Base-by-base conservation (phyloP, 495 filamentous ascomycete species). In the Aspergillus funiculosus region DNA sequence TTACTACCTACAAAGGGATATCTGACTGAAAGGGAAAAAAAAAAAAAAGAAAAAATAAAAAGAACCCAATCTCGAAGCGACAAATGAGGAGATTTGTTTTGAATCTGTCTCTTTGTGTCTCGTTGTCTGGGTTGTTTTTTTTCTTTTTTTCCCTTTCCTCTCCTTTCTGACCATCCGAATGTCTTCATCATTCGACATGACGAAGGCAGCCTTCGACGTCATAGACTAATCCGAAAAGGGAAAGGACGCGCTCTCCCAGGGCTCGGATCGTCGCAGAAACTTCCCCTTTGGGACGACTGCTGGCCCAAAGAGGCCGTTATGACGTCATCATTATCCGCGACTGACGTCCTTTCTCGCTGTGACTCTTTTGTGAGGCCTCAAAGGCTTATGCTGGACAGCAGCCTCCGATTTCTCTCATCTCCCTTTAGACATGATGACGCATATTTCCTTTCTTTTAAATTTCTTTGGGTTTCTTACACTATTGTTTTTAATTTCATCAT, bases 131-230 rank as follows among this genome's bases (percentile, higher is more conserved):
- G 24, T n/a, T n/a, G n/a, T n/a, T n/a, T n/a, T n/a, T n/a, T n/a
- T n/a, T n/a, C n/a, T n/a, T n/a, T n/a, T n/a, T n/a, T n/a, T n/a
- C n/a, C n/a, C n/a, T n/a, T n/a, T n/a, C n/a, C n/a, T 11, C 25
- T 36, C 22, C 18, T 36, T 32, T 20, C 31, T 18, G 13, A 18
- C 32, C 15, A 28, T 30, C 14, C 5, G 17, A 37, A 13, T n/a
- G 13, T 7, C 9, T 26, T 9, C 21, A 47, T 49, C 52, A 59
- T 37, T 52, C 46, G 46, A 52, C 17, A 56, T 52, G 48, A 57
- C 46, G 46, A 26, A 29, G 35, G 36, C 40, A 52, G 52, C 54
- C 58, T 52, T 35, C 43, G 54, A 61, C 46, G 58, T 61, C 58
- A 61, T 56, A n/a, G 31, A 10, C 43, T 32, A 36, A 15, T 4